Conservation (phyloP, 192 early-diverging fungal genomes). For the Coemansia asiatica region DNA sequence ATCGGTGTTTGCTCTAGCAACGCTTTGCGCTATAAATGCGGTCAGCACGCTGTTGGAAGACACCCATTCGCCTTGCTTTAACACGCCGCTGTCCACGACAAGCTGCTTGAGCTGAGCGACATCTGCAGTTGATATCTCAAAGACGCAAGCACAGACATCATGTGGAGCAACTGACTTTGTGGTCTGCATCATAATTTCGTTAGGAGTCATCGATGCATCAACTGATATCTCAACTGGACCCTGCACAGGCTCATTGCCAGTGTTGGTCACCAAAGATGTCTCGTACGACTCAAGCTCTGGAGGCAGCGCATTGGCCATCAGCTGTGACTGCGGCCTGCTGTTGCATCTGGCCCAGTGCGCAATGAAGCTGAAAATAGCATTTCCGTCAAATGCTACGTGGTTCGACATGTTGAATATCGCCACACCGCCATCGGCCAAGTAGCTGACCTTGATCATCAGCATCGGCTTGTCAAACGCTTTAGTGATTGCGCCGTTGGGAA, state of each 20-base stretch:
- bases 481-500: conserved; percentile 30
- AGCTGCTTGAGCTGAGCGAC: conserved; percentile 14
- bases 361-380: conserved; percentile 43
- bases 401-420: conserved; percentile 38
- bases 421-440: conserved; percentile 34
- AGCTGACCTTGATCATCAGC: conserved; percentile 46
- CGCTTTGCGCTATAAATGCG: conserved; percentile 24
- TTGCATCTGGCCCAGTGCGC: conserved; percentile 44
- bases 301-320: conserved; percentile 10
- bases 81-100: conserved; percentile 25
- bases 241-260: neutral
- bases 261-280: conserved; percentile 6
- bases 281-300: conserved; percentile 13
- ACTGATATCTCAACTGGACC: conserved; percentile 33
- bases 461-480: conserved; percentile 18
- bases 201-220: conserved; percentile 23
- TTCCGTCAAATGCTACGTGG: conserved; percentile 51
- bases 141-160: conserved; percentile 25
- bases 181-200: conserved; percentile 8
- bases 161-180: conserved; percentile 10
- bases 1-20: conserved; percentile 36
- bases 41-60: conserved; percentile 38
- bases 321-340: neutral
- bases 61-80: conserved; percentile 32
- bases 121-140: conserved; percentile 9